Evolutionary conservation across 805 yeast species (phyloP).

Genomic region (Nakazawaea molendinolei): DNA sequence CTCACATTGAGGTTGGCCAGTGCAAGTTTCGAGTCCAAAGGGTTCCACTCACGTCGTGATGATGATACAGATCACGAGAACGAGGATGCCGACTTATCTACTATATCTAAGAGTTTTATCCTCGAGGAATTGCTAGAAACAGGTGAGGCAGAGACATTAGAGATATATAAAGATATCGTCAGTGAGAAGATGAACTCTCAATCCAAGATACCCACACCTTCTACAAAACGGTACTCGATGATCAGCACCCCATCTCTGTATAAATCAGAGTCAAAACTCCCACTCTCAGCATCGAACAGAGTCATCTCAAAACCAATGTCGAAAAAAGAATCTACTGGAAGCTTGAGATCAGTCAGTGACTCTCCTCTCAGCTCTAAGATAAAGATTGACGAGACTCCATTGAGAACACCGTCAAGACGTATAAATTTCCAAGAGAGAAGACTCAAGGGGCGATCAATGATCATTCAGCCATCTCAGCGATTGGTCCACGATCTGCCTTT

Average conservation of each 20-base stretch:
- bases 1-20: no score
- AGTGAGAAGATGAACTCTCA: slow-evolving; percentile 7
- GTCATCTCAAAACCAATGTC: no score
- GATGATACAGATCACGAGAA: not conserved
- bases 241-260: not conserved
- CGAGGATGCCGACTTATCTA: not conserved
- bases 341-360: slow-evolving; percentile 10
- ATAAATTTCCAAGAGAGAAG: not conserved
- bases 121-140: slow-evolving; percentile 6
- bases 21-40: no score
- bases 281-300: slow-evolving; percentile 2
- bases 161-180: slow-evolving; percentile 8
- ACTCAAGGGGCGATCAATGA: slow-evolving; percentile 4
- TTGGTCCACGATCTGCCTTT: not conserved
- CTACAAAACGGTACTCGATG: not conserved
- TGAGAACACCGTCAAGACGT: not conserved
- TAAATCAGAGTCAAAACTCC: slow-evolving; percentile 5
- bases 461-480: not conserved
- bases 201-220: slow-evolving; percentile 9
- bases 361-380: slow-evolving; percentile 2
- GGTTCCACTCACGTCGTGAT: no score
- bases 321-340: no score
- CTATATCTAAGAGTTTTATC: slow-evolving; percentile 2
- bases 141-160: not conserved
- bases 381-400: not conserved